Base-by-base conservation (phyloP, 176 grass and related monocot species). In the Carex pumila region DNA sequence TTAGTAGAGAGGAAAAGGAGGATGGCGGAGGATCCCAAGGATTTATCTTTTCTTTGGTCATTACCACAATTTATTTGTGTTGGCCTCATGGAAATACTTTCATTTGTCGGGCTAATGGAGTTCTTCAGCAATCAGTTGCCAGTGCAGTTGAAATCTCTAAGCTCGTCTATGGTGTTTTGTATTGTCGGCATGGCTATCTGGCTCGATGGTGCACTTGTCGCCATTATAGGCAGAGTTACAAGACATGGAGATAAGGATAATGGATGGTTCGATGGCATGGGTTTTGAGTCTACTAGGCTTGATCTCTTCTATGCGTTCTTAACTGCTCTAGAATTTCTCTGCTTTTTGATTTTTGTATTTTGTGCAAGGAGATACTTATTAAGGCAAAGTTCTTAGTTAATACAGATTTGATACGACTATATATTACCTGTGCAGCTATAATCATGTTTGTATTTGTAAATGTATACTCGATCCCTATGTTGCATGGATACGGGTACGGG, bases 221-320 rank as follows among this genome's bases (percentile, higher is more conserved):
- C 81, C 10, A 29, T 65, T 3, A 87, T 91, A 65, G 86, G 87
- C 67, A 84, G 12, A 39, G 87, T 84, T 34, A 91, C 89, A 0
- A 85, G 89, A 85, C 54, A 41, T 56, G 84, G 84, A 15, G 73
- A 47, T 37, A 29, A 25, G 21, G 65, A 36, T 3, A 78, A 80
- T 47, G 94, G 94, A 18, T 97, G 94, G 94, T 85, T 97, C 0
- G 91, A 88, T 66, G 94, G 94, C 0, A 73, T 84, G 64, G 83
- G 9, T 50, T 67, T 97, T 72, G 86, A 97, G 70, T 88, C 49
- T 62, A 89, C 84, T 52, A 88, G 58, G 39, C 89, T 93, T 56
- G 94, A 97, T 84, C 39, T 87, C 54, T 93, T 97, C 22, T 97
- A 97, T 37, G 86, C 91, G 86, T 63, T 88, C 8, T 69, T 97